Evolutionary conservation across 305 asterid species (phyloP).

Genomic region (Solanum hybrid): DNA sequence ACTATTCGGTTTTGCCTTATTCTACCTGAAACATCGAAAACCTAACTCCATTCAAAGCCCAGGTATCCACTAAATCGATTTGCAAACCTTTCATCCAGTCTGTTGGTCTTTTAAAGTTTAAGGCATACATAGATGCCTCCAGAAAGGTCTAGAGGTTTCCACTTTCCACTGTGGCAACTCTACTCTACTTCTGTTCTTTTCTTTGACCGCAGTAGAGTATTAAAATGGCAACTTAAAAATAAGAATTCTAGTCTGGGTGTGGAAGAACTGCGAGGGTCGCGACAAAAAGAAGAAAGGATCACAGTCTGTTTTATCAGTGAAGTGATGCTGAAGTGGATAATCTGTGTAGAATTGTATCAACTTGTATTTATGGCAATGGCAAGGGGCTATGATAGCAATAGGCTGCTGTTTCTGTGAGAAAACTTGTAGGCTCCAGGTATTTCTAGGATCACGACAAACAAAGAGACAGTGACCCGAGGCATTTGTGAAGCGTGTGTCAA

Average conservation of each 20-base stretch:
- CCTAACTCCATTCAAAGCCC: neutral
- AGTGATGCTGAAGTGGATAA: neutral
- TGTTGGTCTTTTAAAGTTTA: neutral
- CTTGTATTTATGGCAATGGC: neutral
- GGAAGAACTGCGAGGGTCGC: neutral
- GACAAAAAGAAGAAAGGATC: neutral
- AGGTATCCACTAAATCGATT: neutral
- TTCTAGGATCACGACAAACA: neutral
- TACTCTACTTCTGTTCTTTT: neutral
- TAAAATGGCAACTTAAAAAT: neutral
- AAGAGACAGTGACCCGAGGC: neutral
- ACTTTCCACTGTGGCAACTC: neutral
- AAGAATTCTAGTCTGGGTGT: neutral
- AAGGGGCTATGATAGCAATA: neutral
- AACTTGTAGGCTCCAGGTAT: neutral
- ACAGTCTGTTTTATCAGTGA: neutral
- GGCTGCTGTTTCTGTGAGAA: neutral
- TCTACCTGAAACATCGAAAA: neutral
- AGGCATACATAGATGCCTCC: neutral
- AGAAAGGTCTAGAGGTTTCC: neutral
- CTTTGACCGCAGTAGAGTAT: neutral
- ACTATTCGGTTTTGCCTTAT: neutral
- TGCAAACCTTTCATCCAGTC: neutral
- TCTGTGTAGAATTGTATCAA: neutral
- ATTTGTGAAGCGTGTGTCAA: neutral